Evolutionary conservation across 495 filamentous ascomycete genomes (phyloP).

Genomic region (Rusavskia elegans): DNA sequence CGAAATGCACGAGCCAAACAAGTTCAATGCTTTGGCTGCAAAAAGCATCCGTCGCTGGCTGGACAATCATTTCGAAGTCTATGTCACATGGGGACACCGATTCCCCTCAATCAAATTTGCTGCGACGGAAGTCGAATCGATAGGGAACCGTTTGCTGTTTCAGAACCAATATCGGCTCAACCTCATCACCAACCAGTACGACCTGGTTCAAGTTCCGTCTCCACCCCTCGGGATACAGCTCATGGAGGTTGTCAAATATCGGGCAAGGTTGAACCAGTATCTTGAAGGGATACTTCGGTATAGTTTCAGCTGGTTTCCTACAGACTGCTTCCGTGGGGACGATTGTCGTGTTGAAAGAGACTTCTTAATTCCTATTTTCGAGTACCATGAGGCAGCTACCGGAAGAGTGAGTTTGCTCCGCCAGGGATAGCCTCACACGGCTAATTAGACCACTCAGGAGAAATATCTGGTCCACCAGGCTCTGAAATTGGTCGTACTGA

Average conservation of each 20-base stretch:
- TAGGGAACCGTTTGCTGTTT: neutral
- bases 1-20: neutral
- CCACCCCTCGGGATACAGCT: neutral
- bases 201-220: neutral
- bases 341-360: neutral
- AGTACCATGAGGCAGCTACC: neutral
- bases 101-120: neutral
- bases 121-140: neutral
- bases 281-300: neutral
- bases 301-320: neutral
- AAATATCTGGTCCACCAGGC: neutral
- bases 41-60: neutral
- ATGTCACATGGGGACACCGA: neutral
- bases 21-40: neutral
- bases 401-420: neutral
- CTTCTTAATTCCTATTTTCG: neutral
- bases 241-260: neutral
- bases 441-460: neutral
- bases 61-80: neutral
- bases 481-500: neutral
- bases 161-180: conserved; percentile 1
- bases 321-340: neutral
- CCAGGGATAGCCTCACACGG: neutral
- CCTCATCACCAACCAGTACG: neutral
- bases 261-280: neutral